Evolutionary conservation across 495 filamentous ascomycete genomes (phyloP), one percentile per base, ranked within the genome.

Genomic region (Aspergillus nanangensis): DNA sequence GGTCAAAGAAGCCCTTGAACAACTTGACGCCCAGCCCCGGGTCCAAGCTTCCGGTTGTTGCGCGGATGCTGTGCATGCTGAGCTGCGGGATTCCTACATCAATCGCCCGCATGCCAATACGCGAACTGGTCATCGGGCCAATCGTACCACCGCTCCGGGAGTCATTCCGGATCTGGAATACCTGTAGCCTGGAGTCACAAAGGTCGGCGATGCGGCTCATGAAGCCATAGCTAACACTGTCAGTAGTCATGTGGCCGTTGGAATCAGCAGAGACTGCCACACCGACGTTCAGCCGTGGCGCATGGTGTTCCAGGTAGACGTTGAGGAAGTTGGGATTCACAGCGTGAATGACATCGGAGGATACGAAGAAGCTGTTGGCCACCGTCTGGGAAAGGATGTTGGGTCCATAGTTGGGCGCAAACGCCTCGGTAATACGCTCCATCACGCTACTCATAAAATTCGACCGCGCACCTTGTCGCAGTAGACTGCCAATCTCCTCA

Each of bases 101-200:
- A 47, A 93, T 83, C 1, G 90, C 83, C 36, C 90, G 72, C 61
- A 94, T 80, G 21, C 93, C 93, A 66, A 90, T 90, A 9, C 74
- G 80, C 11, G 79, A 72, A 49, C 81, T 87, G 33, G 95, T 74
- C 85, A 94, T 92, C 1, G 93, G 93, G 0, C 93, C 93, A n/a
- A 96, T 90, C 1, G 93, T 98, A 3, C 93, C 93, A 23, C 93
- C 93, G 52, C 79, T 84, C 24, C 93, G 74, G 7, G 72, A 81
- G 62, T 96, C 93, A 55, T 98, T 98, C 27, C 93, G 74, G 58
- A 96, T 96, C 72, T 95, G 90, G 74, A 96, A 96, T 10, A 91
- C 70, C 68, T 98, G 93, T 51, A 95, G 66, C 24, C 76, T 80
- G 23, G 78, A 76, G 24, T 75, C 86, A 42, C 73, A 75, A 34